Evolutionary conservation across 352 stramenopile genomes (phyloP).

Genomic region (Halophytophthora batemanensis): DNA sequence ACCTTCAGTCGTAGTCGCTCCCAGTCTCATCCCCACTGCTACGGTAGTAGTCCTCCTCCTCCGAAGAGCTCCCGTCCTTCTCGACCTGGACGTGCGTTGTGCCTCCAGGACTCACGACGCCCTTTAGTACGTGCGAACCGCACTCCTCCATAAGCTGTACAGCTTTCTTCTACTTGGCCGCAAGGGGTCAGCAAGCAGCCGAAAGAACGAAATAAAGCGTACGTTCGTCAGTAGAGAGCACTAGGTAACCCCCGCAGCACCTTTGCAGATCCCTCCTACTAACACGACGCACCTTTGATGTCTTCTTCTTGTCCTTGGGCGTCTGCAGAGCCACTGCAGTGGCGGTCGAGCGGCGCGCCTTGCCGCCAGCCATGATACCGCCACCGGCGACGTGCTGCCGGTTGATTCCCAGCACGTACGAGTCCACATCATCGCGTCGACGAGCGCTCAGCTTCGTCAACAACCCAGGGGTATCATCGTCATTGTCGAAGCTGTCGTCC

Average conservation of each 20-base stretch:
- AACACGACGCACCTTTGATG: slow-evolving; percentile 27
- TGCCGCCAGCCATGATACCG: slow-evolving; percentile 32
- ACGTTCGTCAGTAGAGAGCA: not conserved
- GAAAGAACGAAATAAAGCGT: slow-evolving; percentile 5
- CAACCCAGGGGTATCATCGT: slow-evolving; percentile 33
- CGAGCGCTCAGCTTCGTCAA: slow-evolving; percentile 55
- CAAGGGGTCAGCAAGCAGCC: not conserved
- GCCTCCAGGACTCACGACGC: slow-evolving; percentile 54
- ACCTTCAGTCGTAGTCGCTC: slow-evolving; percentile 22
- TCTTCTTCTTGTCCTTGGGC: slow-evolving; percentile 26
- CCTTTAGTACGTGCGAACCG: slow-evolving; percentile 45
- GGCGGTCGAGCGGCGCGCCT: slow-evolving; percentile 26
- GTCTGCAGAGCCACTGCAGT: slow-evolving; percentile 11
- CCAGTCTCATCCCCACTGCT: slow-evolving; percentile 32
- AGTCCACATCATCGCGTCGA: slow-evolving; percentile 72
- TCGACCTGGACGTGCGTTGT: slow-evolving; percentile 60
- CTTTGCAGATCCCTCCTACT: not conserved
- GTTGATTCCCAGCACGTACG: slow-evolving; percentile 70
- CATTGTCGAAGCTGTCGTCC: slow-evolving; percentile 45
- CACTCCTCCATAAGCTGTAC: slow-evolving; percentile 49
- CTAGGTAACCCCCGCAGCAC: not conserved
- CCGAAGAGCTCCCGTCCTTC: slow-evolving; percentile 46
- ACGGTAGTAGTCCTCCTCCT: slow-evolving; percentile 29
- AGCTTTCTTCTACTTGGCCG: slow-evolving; percentile 22
- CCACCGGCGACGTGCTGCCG: slow-evolving; percentile 39